Base-by-base conservation (phyloP, 116 monocot genomes). In the Cymodocea nodosa region DNA sequence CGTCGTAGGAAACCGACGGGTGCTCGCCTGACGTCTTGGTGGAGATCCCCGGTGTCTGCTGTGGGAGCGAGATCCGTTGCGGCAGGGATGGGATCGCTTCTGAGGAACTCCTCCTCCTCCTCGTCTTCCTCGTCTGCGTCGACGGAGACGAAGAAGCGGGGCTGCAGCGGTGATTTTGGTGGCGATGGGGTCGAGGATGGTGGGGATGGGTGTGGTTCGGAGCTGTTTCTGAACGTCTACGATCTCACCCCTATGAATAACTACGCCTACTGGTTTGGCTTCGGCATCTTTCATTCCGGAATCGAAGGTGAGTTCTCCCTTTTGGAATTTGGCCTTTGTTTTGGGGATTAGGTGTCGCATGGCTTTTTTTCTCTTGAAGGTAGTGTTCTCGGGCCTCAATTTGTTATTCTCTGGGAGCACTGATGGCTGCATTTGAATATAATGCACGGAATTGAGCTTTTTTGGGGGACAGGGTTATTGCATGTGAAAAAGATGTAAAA, bases 271-370 rank as follows among this genome's bases (percentile, higher is more conserved):
- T 92, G 92, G 85, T 64, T 73, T 64, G 92, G 87, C 15, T 25
- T 92, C 51, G 92, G 92, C 6, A 80, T 87, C 81, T 92, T 87
- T 74, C 92, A 92, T 67, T 92, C 92, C 54, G 92, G 92, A 4
- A 85, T 92, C 52, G 92, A 92, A 87, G 92, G 92, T 85, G 52
- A 23, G 70, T 35, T 48, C 54, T 37, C 55, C 36, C 35, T 35
- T 55, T 67, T 16, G 16, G 61, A 39, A 3, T 36, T 17, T 13
- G 15, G 16, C 24, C 36, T 17, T 68, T 15, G 52, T 22, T 37
- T 3, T 40, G 14, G 15, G 5, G 0, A 24, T 34, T 37, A 17
- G 53, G 15, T 55, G 4, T 55, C 40, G 34, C 1, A 44, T 44
- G 44, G 9, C 12, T 44, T 44, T 44, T 4, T 10, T 44, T 44